phyloP scores from a whole-genome alignment of 257 asterid species.

The Craterostigma plantagineum region DNA sequence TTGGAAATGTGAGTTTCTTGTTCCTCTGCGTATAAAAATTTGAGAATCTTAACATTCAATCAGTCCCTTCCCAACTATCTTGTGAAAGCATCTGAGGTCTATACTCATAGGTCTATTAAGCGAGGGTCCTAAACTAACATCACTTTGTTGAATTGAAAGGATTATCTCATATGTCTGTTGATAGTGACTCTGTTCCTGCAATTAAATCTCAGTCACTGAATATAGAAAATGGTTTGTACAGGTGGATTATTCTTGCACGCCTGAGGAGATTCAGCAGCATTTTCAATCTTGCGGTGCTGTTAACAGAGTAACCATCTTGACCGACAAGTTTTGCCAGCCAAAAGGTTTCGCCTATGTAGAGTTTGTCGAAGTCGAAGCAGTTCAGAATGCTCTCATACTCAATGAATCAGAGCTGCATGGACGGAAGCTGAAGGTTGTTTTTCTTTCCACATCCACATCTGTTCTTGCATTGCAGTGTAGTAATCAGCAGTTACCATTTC shows the following conservation, averaged over 20 bases:
- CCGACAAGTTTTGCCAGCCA: slow-evolving; percentile 35
- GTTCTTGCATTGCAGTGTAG: too few relatives aligned
- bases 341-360: slow-evolving; percentile 45
- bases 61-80: neutral
- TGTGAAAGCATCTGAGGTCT: too few relatives aligned
- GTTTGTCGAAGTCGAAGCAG: slow-evolving; percentile 33
- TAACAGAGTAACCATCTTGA: slow-evolving; percentile 34
- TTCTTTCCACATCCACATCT: slow-evolving; percentile 13
- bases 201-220: too few relatives aligned
- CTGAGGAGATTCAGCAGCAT: slow-evolving; percentile 47
- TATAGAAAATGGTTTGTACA: too few relatives aligned
- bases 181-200: slow-evolving; percentile 1
- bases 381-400: slow-evolving; percentile 31
- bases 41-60: neutral
- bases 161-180: neutral
- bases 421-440: slow-evolving; percentile 31
- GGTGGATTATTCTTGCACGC: slow-evolving; percentile 42
- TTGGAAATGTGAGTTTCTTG: slow-evolving; percentile 45
- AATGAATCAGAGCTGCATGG: slow-evolving; percentile 38
- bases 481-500: slow-evolving; percentile 2
- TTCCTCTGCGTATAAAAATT: neutral
- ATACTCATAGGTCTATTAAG: too few relatives aligned
- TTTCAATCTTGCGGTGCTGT: slow-evolving; percentile 41
- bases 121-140: too few relatives aligned
- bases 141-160: neutral